Evolutionary conservation across 257 asterid species (phyloP), one percentile per base, ranked within the genome.

Genomic region (Lantana camara): DNA sequence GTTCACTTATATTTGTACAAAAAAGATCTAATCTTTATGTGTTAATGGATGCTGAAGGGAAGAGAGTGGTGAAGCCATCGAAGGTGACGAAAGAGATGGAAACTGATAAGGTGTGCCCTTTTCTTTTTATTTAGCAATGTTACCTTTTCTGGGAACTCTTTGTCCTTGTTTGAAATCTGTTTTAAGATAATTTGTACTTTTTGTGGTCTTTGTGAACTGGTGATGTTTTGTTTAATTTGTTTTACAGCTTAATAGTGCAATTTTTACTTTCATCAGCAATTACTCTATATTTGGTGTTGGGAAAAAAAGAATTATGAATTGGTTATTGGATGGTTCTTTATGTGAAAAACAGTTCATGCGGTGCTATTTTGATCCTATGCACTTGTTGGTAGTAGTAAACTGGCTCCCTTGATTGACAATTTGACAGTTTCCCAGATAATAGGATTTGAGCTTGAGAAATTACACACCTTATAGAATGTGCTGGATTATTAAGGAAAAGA

Each of bases 21-120:
- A n/a, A 9, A 20, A 30, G 63, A 40, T 35, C 49, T 64, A 41
- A 38, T 42, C 59, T 12, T 50, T 1, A 23, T 48, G 1, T 57
- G 6, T 14, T 14, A 5, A 41, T 50, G 69, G 57, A 4, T 55
- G 20, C 52, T 80, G 73, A 7, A 91, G 96, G 98, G 44, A 91
- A 81, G 80, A 88, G 84, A 79, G 74, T 13, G 27, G 80, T 85
- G 72, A 91, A 91, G 79, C 93, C 98, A 16, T 71, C 83, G 11
- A 91, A 84, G 77, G 45, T 66, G 49, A 88, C 95, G 9, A 87
- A 90, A 64, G 90, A 80, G 72, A 85, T 87, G 95, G 87, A 82
- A 3, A 38, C 86, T 45, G 89, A 89, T 55, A 77, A 86, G 73
- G 98, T 91, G 63, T 68, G 76, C 37, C 10, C 48, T 53, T 27